A percentile compares a stretch with the other conserved stretches of the same genome.
These are phyloP conservation scores for Omphalea diandra DNA, from an alignment of 441 rosid species.

Conservation along the genomic window DNA sequence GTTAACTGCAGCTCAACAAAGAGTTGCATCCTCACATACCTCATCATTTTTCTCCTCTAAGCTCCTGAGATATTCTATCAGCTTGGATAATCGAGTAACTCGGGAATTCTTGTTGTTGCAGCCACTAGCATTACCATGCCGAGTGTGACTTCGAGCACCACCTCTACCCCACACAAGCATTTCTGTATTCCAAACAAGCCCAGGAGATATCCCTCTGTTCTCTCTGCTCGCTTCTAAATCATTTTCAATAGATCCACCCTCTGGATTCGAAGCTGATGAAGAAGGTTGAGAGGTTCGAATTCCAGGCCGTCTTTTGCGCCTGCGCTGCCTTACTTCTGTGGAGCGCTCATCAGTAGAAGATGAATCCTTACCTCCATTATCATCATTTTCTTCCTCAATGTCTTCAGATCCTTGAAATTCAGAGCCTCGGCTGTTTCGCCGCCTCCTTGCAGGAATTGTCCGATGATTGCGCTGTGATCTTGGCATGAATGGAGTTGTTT, in stretches of 20 bases:
- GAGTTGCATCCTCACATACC: constrained; percentile 33
- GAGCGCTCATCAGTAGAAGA: constrained; percentile 75
- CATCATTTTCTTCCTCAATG: constrained; percentile 53
- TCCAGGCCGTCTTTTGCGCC: constrained; percentile 56
- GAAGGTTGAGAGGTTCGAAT: constrained; percentile 44
- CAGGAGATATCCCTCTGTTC: constrained; percentile 45
- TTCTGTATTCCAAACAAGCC: constrained; percentile 49
- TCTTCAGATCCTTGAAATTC: constrained; percentile 59
- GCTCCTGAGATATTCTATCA: constrained; percentile 54
- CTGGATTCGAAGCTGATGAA: constrained; percentile 47
- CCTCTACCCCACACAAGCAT: constrained; percentile 75
- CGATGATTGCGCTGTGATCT: constrained; percentile 44
- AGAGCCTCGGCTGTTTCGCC: constrained; percentile 41
- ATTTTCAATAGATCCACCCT: constrained; percentile 47
- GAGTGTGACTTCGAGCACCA: constrained; percentile 61
- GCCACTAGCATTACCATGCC: constrained; percentile 46
- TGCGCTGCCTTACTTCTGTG: constrained; percentile 50
- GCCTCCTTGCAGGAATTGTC: constrained; percentile 40
- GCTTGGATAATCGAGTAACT: constrained; percentile 46
- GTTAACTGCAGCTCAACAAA: not conserved
- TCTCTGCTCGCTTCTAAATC: constrained; percentile 51
- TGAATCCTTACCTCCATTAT: constrained; percentile 59
- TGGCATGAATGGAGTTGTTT: constrained; percentile 34
- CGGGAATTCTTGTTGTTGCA: constrained; percentile 44
- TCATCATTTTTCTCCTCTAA: constrained; percentile 52